Percentiles rank a stretch among this genome's conserved stretches.
Evolutionary conservation across 2,329 filamentous ascomycete genomes (phyloP).

Genomic region (Fusarium newnesense): DNA sequence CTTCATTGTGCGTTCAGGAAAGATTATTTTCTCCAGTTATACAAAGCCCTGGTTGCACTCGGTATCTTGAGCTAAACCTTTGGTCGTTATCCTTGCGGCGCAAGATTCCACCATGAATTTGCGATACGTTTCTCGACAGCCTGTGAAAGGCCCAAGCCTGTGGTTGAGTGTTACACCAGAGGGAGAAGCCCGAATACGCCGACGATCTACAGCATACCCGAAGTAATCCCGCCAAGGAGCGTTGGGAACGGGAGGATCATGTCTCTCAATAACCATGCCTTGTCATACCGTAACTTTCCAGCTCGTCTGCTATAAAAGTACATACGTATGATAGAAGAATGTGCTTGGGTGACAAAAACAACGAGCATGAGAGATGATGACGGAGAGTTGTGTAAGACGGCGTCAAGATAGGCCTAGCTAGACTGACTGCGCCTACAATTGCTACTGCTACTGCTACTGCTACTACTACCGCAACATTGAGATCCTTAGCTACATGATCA

Average conservation of each 20-base stretch:
- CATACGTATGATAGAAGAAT: background rate
- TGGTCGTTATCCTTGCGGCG: conserved; percentile 16
- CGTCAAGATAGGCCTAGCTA: conserved; percentile 11
- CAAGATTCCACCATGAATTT: background rate
- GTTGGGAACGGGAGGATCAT: conserved; percentile 13
- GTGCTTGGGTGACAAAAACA: background rate
- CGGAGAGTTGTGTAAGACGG: conserved; percentile 14
- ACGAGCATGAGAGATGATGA: conserved; percentile 6
- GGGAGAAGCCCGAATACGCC: conserved; percentile 15
- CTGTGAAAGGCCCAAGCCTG: conserved; percentile 21
- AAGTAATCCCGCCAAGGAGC: conserved; percentile 9
- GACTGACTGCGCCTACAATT: conserved; percentile 16
- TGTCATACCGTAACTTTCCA: background rate
- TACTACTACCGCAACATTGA: conserved; percentile 28
- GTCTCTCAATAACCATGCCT: conserved; percentile 14
- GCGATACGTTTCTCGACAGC: conserved; percentile 18
- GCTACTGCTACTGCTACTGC: conserved; percentile 28
- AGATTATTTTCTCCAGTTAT: background rate
- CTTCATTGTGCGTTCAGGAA: conserved; percentile 2
- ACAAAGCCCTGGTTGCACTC: background rate
- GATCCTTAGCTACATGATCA: background rate
- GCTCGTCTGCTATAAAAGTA: background rate
- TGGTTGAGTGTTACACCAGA: conserved; percentile 24
- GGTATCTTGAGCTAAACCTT: background rate
- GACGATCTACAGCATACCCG: conserved; percentile 28